A percentile compares a stretch with the other conserved stretches of the same genome.
Conservation (phyloP, 2,329 filamentous ascomycete genomes). For the Talaromyces sp. region DNA sequence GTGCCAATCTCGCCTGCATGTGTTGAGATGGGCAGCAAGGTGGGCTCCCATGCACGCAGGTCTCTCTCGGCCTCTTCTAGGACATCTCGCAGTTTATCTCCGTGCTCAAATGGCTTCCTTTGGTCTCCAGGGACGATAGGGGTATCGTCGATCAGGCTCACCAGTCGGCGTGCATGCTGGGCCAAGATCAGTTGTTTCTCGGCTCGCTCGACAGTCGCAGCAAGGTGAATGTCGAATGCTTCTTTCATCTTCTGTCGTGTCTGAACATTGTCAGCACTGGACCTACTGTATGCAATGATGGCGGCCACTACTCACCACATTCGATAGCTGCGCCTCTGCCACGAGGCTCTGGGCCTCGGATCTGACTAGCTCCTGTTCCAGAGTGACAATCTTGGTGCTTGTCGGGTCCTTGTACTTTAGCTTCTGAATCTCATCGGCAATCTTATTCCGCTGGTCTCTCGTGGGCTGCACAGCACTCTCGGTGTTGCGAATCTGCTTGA, state of each 20-base stretch:
- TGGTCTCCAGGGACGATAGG: conserved; percentile 82
- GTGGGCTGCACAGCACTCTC: conserved; percentile 93
- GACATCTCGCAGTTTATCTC: conserved; percentile 69
- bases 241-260: conserved; percentile 96
- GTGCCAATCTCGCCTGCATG: conserved; percentile 44
- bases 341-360: conserved; percentile 95
- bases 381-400: conserved; percentile 70
- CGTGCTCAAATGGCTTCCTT: conserved; percentile 62
- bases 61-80: conserved; percentile 91
- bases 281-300: not conserved
- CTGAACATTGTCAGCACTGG: conserved; percentile 38
- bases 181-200: conserved; percentile 96
- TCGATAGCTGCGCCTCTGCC: conserved; percentile 92
- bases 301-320: conserved; percentile 62
- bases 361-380: conserved; percentile 94
- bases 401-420: conserved; percentile 89
- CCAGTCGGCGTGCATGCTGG: conserved; percentile 77
- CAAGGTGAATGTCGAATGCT: conserved; percentile 82
- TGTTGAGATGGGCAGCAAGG: conserved; percentile 50
- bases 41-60: conserved; percentile 66
- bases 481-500: conserved; percentile 93
- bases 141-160: conserved; percentile 82
- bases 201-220: conserved; percentile 87
- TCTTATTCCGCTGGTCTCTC: conserved; percentile 78
- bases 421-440: conserved; percentile 85